Conservation (phyloP, 805 yeast genomes). For the Priceomyces medius region DNA sequence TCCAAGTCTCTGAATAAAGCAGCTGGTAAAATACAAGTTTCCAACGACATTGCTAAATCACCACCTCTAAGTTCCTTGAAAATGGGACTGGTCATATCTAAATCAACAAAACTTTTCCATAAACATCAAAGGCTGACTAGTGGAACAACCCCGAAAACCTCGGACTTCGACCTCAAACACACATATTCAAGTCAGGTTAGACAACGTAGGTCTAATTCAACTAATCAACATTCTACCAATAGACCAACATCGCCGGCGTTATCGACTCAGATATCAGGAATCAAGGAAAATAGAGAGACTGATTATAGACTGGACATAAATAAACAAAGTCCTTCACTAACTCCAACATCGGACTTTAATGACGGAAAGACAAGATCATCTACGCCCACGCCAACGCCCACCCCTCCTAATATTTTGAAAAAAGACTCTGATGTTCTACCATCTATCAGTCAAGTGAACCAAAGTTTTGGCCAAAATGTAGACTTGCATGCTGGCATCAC, state of each 20-base stretch:
- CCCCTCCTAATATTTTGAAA: background rate
- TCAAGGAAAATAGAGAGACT: background rate
- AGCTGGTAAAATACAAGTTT: background rate
- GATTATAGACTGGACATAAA: background rate
- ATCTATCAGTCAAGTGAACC: background rate
- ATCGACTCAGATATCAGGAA: background rate
- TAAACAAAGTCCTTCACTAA: background rate
- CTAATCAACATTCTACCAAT: slow-evolving; percentile 9
- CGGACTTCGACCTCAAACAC: slow-evolving; percentile 16
- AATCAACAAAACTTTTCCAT: slow-evolving; percentile 28
- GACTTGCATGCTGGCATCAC: slow-evolving; percentile 16
- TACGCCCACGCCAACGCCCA: background rate
- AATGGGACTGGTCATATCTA: slow-evolving; percentile 25
- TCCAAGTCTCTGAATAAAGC: background rate
- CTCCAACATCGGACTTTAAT: background rate
- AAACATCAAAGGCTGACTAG: slow-evolving; percentile 13
- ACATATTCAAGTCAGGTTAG: slow-evolving; percentile 34
- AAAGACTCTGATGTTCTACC: background rate
- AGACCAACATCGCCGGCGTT: slow-evolving; percentile 22
- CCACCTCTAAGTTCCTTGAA: slow-evolving; percentile 4
- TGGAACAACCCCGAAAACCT: slow-evolving; percentile 10
- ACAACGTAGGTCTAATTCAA: slow-evolving; percentile 30
- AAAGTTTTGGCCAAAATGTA: background rate
- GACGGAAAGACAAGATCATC: too few species aligned
- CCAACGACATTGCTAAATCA: background rate